A percentile compares a stretch with the other conserved stretches of the same genome.
Conservation (phyloP, 2,329 filamentous ascomycete genomes). For the Xylaria digitata region DNA sequence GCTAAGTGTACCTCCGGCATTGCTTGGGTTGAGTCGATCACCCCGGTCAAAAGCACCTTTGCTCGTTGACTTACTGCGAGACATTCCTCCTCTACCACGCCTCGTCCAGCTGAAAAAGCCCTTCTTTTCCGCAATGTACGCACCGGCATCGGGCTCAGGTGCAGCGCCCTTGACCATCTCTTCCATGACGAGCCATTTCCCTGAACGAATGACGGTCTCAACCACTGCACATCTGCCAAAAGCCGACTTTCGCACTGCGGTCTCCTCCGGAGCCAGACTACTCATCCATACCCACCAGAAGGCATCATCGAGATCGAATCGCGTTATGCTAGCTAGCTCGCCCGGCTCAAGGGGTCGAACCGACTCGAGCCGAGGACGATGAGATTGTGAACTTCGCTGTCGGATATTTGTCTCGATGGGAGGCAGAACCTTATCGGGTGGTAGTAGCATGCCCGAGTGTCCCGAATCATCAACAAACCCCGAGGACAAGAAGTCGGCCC, state of each 20-base stretch:
- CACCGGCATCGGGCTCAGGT: slow-evolving; percentile 82
- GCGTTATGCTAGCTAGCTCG: slow-evolving; percentile 91
- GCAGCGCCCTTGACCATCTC: slow-evolving; percentile 96
- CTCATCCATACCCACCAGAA: slow-evolving; percentile 99
- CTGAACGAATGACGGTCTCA: slow-evolving; percentile 83
- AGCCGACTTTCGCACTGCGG: slow-evolving; percentile 83
- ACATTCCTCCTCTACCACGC: slow-evolving; percentile 68
- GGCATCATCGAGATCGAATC: slow-evolving; percentile 88
- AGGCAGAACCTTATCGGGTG: slow-evolving; percentile 90
- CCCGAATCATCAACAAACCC: slow-evolving; percentile 85
- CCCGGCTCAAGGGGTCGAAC: slow-evolving; percentile 82
- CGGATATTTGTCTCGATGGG: slow-evolving; percentile 79
- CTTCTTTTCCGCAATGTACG: slow-evolving; percentile 96
- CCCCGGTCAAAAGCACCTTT: slow-evolving; percentile 67
- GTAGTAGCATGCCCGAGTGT: slow-evolving; percentile 78
- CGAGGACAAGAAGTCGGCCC: slow-evolving; percentile 96
- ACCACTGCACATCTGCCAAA: slow-evolving; percentile 94
- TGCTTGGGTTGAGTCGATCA: slow-evolving; percentile 56
- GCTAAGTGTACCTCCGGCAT: slow-evolving; percentile 62
- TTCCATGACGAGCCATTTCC: slow-evolving; percentile 93
- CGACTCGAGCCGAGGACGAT: slow-evolving; percentile 76
- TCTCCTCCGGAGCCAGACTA: slow-evolving; percentile 92
- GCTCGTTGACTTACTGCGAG: slow-evolving; percentile 76
- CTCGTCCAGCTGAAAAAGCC: slow-evolving; percentile 89
- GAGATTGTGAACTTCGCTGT: slow-evolving; percentile 87